Conservation (phyloP, 257 asterid genomes). For the Solanum chiquidenum region DNA sequence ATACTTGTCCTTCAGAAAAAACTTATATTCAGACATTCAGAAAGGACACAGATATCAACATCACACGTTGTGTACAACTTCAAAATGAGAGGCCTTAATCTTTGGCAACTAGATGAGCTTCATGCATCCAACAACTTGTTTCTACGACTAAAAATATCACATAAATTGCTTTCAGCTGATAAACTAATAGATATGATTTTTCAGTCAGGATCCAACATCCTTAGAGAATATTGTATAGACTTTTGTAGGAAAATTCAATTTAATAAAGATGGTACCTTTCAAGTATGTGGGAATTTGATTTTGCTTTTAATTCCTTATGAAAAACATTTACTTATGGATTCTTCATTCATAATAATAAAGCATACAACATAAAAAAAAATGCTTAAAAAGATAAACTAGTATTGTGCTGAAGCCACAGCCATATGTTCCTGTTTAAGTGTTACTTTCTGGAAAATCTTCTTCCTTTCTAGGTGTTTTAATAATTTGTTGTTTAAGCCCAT, state of each 20-base stretch:
- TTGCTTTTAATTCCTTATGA: not conserved
- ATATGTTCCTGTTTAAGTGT: no score
- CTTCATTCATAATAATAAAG: not conserved
- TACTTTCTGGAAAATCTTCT: no score
- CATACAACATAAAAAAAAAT: not conserved
- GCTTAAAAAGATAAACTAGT: not conserved
- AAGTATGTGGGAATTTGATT: not conserved
- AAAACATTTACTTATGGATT: not conserved
- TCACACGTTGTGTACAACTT: slow-evolving; percentile 42
- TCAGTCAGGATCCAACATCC: not conserved
- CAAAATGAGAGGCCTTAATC: slow-evolving; percentile 36
- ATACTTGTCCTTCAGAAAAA: slow-evolving; percentile 1
- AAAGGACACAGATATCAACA: slow-evolving; percentile 53
- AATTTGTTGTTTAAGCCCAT: no score
- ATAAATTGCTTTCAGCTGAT: slow-evolving; percentile 3
- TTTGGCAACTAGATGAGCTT: slow-evolving; percentile 38
- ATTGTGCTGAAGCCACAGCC: not conserved
- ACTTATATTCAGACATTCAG: slow-evolving; percentile 39
- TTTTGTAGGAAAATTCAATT: not conserved
- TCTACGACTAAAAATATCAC: slow-evolving; percentile 11
- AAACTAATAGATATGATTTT: not conserved
- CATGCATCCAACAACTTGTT: slow-evolving; percentile 48
- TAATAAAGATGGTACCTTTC: not conserved
- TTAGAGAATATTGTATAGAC: slow-evolving; percentile 26
- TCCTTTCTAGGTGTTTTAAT: no score